A percentile compares a stretch with the other conserved stretches of the same genome.
Evolutionary conservation across 176 grass and related monocot species (phyloP).

Genomic region (Olyra latifolia): DNA sequence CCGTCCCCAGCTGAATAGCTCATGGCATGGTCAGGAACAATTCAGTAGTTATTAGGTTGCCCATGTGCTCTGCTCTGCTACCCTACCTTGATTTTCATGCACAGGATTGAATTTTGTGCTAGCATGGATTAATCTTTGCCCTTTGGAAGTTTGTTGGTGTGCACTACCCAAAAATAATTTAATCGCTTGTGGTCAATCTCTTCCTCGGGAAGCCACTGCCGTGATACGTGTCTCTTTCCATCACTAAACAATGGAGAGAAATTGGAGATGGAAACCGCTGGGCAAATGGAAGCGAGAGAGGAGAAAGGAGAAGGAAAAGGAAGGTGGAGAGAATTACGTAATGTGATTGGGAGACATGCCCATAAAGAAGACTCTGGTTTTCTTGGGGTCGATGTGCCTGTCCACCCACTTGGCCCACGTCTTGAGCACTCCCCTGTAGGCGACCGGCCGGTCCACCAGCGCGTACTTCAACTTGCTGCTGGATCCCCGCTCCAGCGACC

Average conservation of each 20-base stretch:
- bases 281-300: background rate
- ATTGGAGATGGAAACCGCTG: too few relatives aligned
- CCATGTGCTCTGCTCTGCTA: too few relatives aligned
- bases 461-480: slow-evolving; percentile 31
- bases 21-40: too few relatives aligned
- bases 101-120: background rate
- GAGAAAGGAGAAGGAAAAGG: background rate
- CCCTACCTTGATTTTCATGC: too few relatives aligned
- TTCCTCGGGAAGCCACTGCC: background rate
- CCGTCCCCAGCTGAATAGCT: too few relatives aligned
- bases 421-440: slow-evolving; percentile 70
- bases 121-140: background rate
- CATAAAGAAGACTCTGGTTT: slow-evolving; percentile 86
- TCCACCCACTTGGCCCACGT: slow-evolving; percentile 86
- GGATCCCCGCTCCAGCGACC: slow-evolving; percentile 13
- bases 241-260: background rate
- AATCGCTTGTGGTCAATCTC: background rate
- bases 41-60: too few relatives aligned
- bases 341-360: slow-evolving; percentile 87
- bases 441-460: slow-evolving; percentile 63
- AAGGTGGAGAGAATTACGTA: too few relatives aligned
- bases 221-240: background rate
- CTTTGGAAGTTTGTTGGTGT: background rate
- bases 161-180: background rate
- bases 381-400: slow-evolving; percentile 59